These are phyloP conservation scores for Bruguiera hainesii DNA, from an alignment of 441 rosid genomes.

Conservation along the genomic window DNA sequence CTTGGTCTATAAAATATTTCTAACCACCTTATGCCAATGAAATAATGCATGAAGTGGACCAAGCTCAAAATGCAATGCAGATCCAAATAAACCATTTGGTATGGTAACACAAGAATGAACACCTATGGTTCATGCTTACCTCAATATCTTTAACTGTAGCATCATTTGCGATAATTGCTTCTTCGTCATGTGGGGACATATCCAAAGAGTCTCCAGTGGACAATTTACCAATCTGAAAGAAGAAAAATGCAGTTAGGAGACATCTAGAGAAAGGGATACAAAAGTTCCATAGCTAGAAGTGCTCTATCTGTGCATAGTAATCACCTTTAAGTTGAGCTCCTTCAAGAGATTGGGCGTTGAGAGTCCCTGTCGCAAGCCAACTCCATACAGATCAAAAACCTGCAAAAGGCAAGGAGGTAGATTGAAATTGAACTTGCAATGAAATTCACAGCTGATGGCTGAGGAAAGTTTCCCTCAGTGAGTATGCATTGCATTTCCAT, in stretches of 20 bases:
- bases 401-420: constrained; percentile 24
- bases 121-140: constrained; percentile 38
- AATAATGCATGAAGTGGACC: too few relatives aligned
- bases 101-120: neutral
- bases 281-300: neutral
- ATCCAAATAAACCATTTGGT: too few relatives aligned
- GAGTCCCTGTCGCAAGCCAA: constrained; percentile 62
- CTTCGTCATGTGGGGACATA: constrained; percentile 79
- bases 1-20: neutral
- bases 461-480: constrained; percentile 5
- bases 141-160: constrained; percentile 92
- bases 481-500: neutral
- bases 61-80: too few relatives aligned
- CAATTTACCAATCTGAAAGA: constrained; percentile 72
- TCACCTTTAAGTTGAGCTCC: constrained; percentile 76
- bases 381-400: constrained; percentile 94
- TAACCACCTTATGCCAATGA: neutral
- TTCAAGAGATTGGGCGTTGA: constrained; percentile 71
- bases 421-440: constrained; percentile 3
- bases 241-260: neutral
- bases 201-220: constrained; percentile 96
- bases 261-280: neutral
- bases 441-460: neutral
- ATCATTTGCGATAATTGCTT: constrained; percentile 70
- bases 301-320: neutral